Base-by-base conservation (phyloP, 345 rosid genomes). In the Lepidium sativum region DNA sequence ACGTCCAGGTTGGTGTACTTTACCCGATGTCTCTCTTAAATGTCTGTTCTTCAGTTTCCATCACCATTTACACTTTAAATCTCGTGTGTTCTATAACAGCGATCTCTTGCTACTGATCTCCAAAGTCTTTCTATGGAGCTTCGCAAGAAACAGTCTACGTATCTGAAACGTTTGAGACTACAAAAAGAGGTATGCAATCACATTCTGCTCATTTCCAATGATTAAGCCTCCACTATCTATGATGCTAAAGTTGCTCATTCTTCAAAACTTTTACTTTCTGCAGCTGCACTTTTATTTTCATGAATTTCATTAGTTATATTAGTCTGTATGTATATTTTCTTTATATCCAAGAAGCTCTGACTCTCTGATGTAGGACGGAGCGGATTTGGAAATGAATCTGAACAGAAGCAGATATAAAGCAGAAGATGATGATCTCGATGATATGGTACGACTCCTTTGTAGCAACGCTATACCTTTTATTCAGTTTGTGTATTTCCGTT, bases 101-200 rank as follows among this genome's bases (percentile, higher is more conserved):
- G 91, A 11, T 87, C 92, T 32, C 89, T 95, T 65, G 99, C 99
- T 43, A 95, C 92, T 41, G 97, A 95, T 77, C 97, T 91, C 21
- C 96, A 86, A 76, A 69, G 65, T 50, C 95, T 91, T 18, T 95
- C 96, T 5, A 83, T 81, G 94, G 99, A 91, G 79, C 89, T 95
- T 17, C 92, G 96, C 27, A 95, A 80, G 82, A 91, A 95, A 71
- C 99, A 95, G 57, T 91, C 99, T 38, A 84, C 86, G 21, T 95
- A 91, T 70, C 75, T 95, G 80, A 88, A 85, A 77, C 92, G 85
- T 23, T 86, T 95, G 73, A 85, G 94, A 75, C 89, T 81, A 68
- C 96, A 88, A 69, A 85, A 80, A 53, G 97, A 95, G 96, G 99
- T 95, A 18, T 11, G 68, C 4, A 29, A 34, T 60, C 52, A 51